Evolutionary conservation across 1,284 basidiomycete species (phyloP).

Genomic region (Cutaneotrichosporon spelunceum): DNA sequence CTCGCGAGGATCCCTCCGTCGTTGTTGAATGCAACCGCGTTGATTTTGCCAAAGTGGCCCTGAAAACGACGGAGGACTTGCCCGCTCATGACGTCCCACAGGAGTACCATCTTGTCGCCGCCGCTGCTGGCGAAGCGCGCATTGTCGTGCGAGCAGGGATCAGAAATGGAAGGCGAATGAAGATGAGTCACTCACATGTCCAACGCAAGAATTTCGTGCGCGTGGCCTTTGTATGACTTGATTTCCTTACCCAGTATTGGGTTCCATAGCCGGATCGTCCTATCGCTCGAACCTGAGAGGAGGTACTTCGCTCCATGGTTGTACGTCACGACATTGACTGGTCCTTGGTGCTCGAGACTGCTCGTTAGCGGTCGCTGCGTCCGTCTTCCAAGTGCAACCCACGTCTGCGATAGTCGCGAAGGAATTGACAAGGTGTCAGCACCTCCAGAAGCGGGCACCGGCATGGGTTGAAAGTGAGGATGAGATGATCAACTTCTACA

Average conservation of each 20-base stretch:
- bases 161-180: neutral
- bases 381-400: neutral
- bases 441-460: slow-evolving; percentile 26
- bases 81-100: slow-evolving; percentile 93
- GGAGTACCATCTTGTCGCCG: slow-evolving; percentile 83
- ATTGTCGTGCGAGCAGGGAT: slow-evolving; percentile 78
- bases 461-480: neutral
- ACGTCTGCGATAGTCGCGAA: slow-evolving; percentile 33
- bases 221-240: slow-evolving; percentile 84
- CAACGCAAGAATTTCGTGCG: slow-evolving; percentile 88
- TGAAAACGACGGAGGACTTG: slow-evolving; percentile 73
- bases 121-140: slow-evolving; percentile 89
- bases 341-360: slow-evolving; percentile 63
- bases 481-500: neutral
- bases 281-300: slow-evolving; percentile 86
- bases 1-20: slow-evolving; percentile 81
- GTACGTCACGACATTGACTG: slow-evolving; percentile 79
- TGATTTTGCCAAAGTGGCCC: slow-evolving; percentile 86
- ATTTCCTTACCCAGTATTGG: slow-evolving; percentile 77
- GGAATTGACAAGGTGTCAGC: slow-evolving; percentile 26
- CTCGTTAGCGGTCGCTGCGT: slow-evolving; percentile 4
- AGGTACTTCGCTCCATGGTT: slow-evolving; percentile 83
- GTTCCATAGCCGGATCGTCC: slow-evolving; percentile 88
- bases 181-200: slow-evolving; percentile 63
- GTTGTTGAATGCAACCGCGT: slow-evolving; percentile 76